These are phyloP conservation scores for Digitaria exilis DNA, from an alignment of 202 grass and related monocot species.

Conservation along the genomic window DNA sequence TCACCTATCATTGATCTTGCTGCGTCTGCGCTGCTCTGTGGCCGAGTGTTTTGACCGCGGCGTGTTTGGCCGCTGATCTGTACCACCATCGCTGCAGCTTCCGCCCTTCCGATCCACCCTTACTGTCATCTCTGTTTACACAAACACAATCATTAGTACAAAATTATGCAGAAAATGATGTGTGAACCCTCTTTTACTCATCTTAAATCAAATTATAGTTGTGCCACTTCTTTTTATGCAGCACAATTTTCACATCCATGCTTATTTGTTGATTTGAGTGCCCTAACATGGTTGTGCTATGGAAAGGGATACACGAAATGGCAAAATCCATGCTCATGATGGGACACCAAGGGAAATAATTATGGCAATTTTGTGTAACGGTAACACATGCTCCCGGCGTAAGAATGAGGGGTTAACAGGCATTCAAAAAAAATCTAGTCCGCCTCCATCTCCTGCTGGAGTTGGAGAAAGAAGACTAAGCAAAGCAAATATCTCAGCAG, in stretches of 20 bases:
- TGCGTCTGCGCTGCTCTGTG: conserved; percentile 92
- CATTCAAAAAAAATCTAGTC: conserved; percentile 22
- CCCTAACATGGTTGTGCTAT: neutral
- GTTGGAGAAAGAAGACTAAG: conserved; percentile 47
- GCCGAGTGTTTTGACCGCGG: conserved; percentile 96
- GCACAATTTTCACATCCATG: neutral
- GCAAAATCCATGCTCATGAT: conserved; percentile 3
- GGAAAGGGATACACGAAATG: neutral
- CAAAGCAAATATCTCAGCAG: conserved; percentile 29
- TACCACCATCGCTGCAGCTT: conserved; percentile 74
- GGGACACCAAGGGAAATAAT: conserved; percentile 31
- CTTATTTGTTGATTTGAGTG: conserved; percentile 26
- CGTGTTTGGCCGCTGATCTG: conserved; percentile 77
- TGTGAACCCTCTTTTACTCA: neutral
- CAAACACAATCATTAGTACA: conserved; percentile 35
- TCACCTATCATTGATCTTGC: conserved; percentile 99
- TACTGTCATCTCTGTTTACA: conserved; percentile 59
- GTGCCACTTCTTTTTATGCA: neutral
- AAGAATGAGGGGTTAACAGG: neutral
- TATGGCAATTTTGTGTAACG: conserved; percentile 11
- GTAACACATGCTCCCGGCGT: conserved; percentile 1
- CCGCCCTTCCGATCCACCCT: conserved; percentile 79
- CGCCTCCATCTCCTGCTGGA: neutral
- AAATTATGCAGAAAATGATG: neutral
- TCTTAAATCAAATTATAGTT: neutral